A percentile compares a stretch with the other conserved stretches of the same genome.
Evolutionary conservation across 371 early-diverging fungal species (phyloP).

Genomic region (Mortierella sp.): DNA sequence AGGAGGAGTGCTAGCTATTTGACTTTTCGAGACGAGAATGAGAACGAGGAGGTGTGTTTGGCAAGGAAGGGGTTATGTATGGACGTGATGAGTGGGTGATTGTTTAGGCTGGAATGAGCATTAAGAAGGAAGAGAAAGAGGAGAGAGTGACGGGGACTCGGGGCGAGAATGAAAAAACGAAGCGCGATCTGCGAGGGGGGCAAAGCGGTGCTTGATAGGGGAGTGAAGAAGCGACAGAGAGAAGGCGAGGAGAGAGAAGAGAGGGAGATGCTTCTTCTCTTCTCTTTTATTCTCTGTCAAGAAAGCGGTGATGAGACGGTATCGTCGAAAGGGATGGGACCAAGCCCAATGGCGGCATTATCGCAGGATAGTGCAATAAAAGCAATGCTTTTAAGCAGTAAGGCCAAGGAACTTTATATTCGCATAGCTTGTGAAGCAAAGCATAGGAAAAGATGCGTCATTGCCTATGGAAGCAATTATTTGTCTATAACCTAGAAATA

Average conservation of each 20-base stretch:
- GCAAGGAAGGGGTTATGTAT: neutral
- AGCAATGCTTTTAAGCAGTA: no score
- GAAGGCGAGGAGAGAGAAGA: neutral
- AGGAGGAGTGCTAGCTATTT: neutral
- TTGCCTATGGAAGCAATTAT: no score
- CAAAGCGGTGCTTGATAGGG: neutral
- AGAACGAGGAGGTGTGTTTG: neutral
- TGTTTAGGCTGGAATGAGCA: neutral
- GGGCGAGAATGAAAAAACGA: neutral
- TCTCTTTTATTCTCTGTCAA: no score
- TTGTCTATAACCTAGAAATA: no score
- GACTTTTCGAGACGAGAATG: neutral
- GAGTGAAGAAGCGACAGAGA: no score
- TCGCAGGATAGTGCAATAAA: no score
- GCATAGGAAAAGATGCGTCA: no score
- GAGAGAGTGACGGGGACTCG: neutral
- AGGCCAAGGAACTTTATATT: no score
- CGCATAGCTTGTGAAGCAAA: no score
- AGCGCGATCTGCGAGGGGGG: neutral
- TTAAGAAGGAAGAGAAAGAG: neutral
- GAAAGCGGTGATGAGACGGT: no score
- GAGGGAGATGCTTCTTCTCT: neutral
- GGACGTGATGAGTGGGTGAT: neutral
- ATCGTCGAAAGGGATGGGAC: no score
- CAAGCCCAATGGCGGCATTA: no score